Evolutionary conservation across 495 filamentous ascomycete species (phyloP).

Genomic region (Jackrogersella multiformis): DNA sequence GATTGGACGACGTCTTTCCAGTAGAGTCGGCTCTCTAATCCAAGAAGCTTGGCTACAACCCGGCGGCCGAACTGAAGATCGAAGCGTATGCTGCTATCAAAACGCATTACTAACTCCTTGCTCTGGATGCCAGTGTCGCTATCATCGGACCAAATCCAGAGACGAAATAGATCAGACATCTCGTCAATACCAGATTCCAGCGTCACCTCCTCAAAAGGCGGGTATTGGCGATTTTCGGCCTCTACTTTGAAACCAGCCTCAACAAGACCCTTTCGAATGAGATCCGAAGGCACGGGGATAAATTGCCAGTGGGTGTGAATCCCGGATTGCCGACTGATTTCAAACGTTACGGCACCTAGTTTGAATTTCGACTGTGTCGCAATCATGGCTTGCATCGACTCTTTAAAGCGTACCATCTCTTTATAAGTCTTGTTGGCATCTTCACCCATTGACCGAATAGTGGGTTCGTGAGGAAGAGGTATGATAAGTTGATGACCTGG

Average conservation of each 20-base stretch:
- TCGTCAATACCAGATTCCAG: slow-evolving; percentile 50
- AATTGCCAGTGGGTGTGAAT: slow-evolving; percentile 97
- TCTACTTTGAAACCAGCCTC: slow-evolving; percentile 86
- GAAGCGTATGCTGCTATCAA: slow-evolving; percentile 61
- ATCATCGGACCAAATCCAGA: slow-evolving; percentile 76
- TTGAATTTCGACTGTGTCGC: slow-evolving; percentile 59
- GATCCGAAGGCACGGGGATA: slow-evolving; percentile 73
- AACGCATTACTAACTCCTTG: slow-evolving; percentile 58
- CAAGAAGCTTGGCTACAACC: slow-evolving; percentile 88
- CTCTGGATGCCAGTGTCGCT: slow-evolving; percentile 54
- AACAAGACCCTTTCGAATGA: slow-evolving; percentile 73
- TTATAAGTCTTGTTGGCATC: slow-evolving; percentile 67
- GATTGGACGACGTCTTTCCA: slow-evolving; percentile 87
- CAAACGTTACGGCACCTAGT: slow-evolving; percentile 88
- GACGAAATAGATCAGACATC: slow-evolving; percentile 80
- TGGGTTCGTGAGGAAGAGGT: slow-evolving; percentile 73
- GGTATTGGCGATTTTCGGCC: slow-evolving; percentile 79
- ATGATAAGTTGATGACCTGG: slow-evolving; percentile 92
- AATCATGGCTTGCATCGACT: slow-evolving; percentile 75
- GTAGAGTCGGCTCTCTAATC: slow-evolving; percentile 72
- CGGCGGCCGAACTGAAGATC: slow-evolving; percentile 72
- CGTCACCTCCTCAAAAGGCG: slow-evolving; percentile 56
- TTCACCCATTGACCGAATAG: slow-evolving; percentile 67
- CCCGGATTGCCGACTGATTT: slow-evolving; percentile 78
- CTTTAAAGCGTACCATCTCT: slow-evolving; percentile 85